These are phyloP conservation scores for Candida glaebosa DNA, from an alignment of 805 yeast species.

Conservation along the genomic window DNA sequence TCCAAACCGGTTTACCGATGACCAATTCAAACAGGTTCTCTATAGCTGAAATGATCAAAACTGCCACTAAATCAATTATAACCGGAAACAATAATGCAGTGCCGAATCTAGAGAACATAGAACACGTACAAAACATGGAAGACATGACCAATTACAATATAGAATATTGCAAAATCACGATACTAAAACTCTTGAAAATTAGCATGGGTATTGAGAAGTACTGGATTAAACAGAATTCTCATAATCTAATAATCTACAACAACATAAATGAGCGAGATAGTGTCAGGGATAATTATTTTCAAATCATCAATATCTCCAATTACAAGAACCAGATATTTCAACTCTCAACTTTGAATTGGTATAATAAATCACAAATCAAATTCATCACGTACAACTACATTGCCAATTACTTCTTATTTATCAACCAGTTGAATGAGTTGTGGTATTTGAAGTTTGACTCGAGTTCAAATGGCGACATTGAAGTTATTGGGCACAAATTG, in stretches of 20 bases:
- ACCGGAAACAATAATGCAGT: slow-evolving; percentile 18
- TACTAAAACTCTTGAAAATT: slow-evolving; percentile 32
- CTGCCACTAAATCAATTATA: slow-evolving; percentile 31
- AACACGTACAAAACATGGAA: slow-evolving; percentile 33
- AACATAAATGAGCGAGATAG: slow-evolving; percentile 13
- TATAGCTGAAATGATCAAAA: slow-evolving; percentile 24
- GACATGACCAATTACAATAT: slow-evolving; percentile 24
- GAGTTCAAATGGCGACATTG: slow-evolving; percentile 7
- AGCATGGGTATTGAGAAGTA: slow-evolving; percentile 26
- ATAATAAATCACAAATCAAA: slow-evolving; percentile 13
- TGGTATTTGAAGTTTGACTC: slow-evolving; percentile 19
- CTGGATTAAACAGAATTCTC: slow-evolving; percentile 40
- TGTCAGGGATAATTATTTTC: slow-evolving; percentile 18
- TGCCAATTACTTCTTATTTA: slow-evolving; percentile 26
- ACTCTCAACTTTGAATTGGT: slow-evolving; percentile 29
- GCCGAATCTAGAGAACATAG: slow-evolving; percentile 31
- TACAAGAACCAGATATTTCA: slow-evolving; percentile 25
- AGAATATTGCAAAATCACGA: slow-evolving; percentile 24
- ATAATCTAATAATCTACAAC: slow-evolving; percentile 32
- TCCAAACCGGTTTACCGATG: slow-evolving; percentile 35
- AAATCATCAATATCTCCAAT: slow-evolving; percentile 30
- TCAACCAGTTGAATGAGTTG: slow-evolving; percentile 22
- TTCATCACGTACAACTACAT: slow-evolving; percentile 23
- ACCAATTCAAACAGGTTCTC: slow-evolving; percentile 24
- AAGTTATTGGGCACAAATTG: slow-evolving; percentile 15